Base-by-base conservation (phyloP, 2,329 filamentous ascomycete genomes). In the Conoideocrella luteorostrata region DNA sequence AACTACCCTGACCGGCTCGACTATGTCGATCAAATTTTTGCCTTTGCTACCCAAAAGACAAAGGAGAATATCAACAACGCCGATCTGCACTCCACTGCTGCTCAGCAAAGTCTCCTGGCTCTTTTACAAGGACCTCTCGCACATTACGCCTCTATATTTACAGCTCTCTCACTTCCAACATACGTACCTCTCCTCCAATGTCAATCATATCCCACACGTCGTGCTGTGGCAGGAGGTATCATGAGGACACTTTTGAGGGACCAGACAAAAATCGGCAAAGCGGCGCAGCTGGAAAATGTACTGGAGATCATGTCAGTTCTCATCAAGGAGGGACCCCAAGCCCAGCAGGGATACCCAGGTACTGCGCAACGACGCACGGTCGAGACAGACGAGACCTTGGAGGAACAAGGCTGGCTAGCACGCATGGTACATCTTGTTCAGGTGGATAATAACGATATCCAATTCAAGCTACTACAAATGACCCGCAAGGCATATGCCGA, bases 401-500 rank as follows among this genome's bases (percentile, higher is more conserved):
- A 98, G 65, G 93, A 98, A 67, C 93, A 98, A 71, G 93, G 93
- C 41, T 96, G 89, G 89, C 74, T 98, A 43, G 93, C 93, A 28
- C 79, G 93, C 54, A 84, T 98, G 58, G 82, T 96, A 15, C 93
- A 98, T 66, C 72, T 96, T 44, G 79, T 98, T 41, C 75, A 88
- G 45, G 86, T 81, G 35, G 74, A 87, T 28, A 80, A 94, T 60
- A 97, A 97, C 57, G 88, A 95, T 55, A 94, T 85, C 1, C 93
- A 98, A 61, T 93, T 95, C 68, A 88, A 88, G 68, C 80, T 98
- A 36, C 77, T 98, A 23, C 91, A 97, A 71, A 82, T 87, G 62
- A 82, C 86, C 2, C 82, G 85, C 48, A 94, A 91, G 59, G 86
- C 89, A 1, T 96, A 91, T 60, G 77, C 80, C 9, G 89, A 96